Base-by-base conservation (phyloP, 2,329 filamentous ascomycete species). In the Clonostachys rhizophaga region DNA sequence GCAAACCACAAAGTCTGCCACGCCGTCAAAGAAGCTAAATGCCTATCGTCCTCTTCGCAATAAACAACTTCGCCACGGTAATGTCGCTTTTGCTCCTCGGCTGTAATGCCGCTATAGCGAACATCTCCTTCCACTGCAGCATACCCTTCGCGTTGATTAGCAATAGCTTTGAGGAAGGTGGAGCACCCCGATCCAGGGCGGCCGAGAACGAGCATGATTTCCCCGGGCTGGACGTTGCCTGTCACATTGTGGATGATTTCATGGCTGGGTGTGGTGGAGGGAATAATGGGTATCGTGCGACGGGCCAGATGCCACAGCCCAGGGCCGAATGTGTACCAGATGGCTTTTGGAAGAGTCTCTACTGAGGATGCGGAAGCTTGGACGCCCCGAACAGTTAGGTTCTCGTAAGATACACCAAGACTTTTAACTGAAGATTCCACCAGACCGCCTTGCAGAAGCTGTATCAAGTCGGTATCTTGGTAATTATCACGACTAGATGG, bases 1-100 rank as follows among this genome's bases (percentile, higher is more conserved):
- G 87, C 85, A 57, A 91, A 91, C 6, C 78, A 80, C 39, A 92
- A 70, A 0, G 88, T 91, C 63, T 91, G 86, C 76, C 85, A 86
- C 1, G 91, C 88, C 6, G 83, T 90, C 34, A 91, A 70, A 2
- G 76, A 75, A 3, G 87, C 83, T 58, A 91, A 84, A 60, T 92
- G 87, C 16, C 80, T 74, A 56, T 91, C 86, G 53, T 90, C 86
- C 61, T 92, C 87, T 12, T 79, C 80, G 54, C 88, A 89, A 62
- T 91, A 91, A 55, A 83, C 85, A 59, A 89, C 86, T 60, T 91
- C 87, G 36, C 87, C 87, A 42, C 85, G 75, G 62, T 86, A 91
- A 51, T 78, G 72, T 58, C 83, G 82, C 56, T 78, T 74, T 57
- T 88, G 84, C 55, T 85, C 81, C 30, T 79, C 71, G 0, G 87